phyloP scores from a whole-genome alignment of 345 rosid species.

The Angophora floribunda region DNA sequence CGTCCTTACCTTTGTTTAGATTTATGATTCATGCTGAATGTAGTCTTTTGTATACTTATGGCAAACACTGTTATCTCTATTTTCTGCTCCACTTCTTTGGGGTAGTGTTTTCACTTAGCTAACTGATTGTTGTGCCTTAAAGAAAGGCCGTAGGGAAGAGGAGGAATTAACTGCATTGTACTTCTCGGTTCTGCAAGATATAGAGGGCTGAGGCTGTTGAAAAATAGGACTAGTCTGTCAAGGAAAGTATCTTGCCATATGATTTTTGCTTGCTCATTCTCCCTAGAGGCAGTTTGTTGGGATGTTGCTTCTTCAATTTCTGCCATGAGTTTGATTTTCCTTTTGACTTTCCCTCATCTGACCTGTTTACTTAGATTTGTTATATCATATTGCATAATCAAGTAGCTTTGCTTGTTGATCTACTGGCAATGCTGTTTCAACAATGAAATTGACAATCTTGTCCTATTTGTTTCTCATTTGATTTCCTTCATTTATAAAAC shows the following conservation, averaged over 20 bases:
- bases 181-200: neutral
- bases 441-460: neutral
- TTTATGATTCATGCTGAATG: neutral
- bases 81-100: neutral
- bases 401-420: neutral
- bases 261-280: neutral
- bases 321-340: neutral
- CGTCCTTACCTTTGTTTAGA: neutral
- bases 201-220: neutral
- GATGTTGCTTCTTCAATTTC: neutral
- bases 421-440: neutral
- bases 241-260: neutral
- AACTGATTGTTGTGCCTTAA: neutral
- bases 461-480: neutral
- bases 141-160: neutral
- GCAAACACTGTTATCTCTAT: neutral
- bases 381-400: neutral
- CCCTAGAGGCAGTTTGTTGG: neutral
- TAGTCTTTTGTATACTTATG: neutral
- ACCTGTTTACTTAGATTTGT: neutral
- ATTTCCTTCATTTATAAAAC: neutral
- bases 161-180: neutral
- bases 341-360: neutral
- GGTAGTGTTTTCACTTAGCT: neutral
- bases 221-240: neutral